These are phyloP conservation scores for Colletotrichum orbiculare DNA, from an alignment of 2,329 filamentous ascomycete genomes.

Conservation along the genomic window DNA sequence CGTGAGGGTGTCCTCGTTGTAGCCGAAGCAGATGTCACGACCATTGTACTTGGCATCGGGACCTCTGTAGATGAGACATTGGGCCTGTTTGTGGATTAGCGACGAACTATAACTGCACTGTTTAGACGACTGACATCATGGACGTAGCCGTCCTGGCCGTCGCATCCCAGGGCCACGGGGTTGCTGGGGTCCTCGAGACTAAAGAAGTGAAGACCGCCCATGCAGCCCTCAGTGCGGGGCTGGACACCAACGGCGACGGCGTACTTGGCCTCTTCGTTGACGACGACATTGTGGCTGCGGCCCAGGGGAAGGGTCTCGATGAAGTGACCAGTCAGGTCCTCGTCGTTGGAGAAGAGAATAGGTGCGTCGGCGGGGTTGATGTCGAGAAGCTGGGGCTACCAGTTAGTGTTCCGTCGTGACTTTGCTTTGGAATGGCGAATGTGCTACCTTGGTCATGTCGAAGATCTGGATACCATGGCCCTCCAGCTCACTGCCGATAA, in stretches of 20 bases:
- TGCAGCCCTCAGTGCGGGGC: conserved; percentile 51
- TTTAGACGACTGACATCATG: conserved; percentile 51
- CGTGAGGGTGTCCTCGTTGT: conserved; percentile 62
- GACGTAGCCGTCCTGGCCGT: conserved; percentile 64
- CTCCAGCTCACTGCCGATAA: conserved; percentile 52
- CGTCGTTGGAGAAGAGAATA: conserved; percentile 42
- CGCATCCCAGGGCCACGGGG: conserved; percentile 62
- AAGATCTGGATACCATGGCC: conserved; percentile 70
- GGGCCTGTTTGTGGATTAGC: conserved; percentile 52
- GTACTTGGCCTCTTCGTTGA: conserved; percentile 58
- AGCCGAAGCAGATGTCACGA: conserved; percentile 64
- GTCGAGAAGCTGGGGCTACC: conserved; percentile 46
- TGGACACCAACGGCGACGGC: conserved; percentile 53
- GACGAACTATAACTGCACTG: neutral
- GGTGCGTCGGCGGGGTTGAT: conserved; percentile 50
- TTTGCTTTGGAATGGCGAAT: accelerated
- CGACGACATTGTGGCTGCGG: conserved; percentile 61
- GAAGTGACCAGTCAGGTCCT: conserved; percentile 46
- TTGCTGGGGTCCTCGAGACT: conserved; percentile 63
- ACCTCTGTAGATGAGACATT: conserved; percentile 64
- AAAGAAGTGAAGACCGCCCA: conserved; percentile 64
- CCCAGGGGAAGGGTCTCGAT: conserved; percentile 46
- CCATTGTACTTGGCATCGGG: conserved; percentile 58
- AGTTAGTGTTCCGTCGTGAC: neutral
- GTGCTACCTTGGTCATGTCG: conserved; percentile 62